These are phyloP conservation scores for Fragilaria crotonensis DNA, from an alignment of 108 stramenopile species.

Conservation along the genomic window DNA sequence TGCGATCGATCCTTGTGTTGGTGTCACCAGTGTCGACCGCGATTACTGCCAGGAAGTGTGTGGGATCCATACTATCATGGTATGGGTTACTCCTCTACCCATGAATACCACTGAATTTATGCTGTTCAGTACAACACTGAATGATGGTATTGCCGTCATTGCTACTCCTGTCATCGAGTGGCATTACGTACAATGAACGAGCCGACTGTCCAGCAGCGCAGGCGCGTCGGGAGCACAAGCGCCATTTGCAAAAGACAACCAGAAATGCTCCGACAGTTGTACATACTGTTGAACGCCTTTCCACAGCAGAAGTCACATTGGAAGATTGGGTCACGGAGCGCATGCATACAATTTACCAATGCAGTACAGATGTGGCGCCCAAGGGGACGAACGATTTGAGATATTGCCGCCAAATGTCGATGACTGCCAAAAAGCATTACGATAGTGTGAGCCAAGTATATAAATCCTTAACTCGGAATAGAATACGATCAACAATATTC, in stretches of 20 bases:
- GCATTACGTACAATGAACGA: too few species aligned
- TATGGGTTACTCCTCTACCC: too few species aligned
- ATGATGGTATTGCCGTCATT: conserved; percentile 94
- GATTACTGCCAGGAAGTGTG: conserved; percentile 60
- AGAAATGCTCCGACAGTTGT: too few species aligned
- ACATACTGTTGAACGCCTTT: conserved; percentile 49
- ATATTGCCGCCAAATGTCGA: conserved; percentile 77
- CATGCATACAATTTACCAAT: conserved; percentile 58
- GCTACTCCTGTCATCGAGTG: conserved; percentile 92
- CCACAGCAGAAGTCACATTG: conserved; percentile 39
- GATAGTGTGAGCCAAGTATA: too few species aligned
- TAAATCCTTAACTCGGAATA: too few species aligned
- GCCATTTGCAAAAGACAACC: conserved; percentile 83
- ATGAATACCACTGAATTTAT: too few species aligned
- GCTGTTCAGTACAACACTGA: too few species aligned
- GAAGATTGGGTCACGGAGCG: conserved; percentile 50
- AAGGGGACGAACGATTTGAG: conserved; percentile 69
- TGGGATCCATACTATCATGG: conserved; percentile 19
- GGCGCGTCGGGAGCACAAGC: conserved; percentile 86
- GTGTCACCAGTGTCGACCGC: conserved; percentile 63
- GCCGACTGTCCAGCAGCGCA: conserved; percentile 82
- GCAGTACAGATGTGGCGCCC: conserved; percentile 50
- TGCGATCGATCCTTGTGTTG: conserved; percentile 80
- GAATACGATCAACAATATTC: too few species aligned
- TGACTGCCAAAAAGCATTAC: conserved; percentile 70